These are phyloP conservation scores for Blastobotrys arbuscula DNA, from an alignment of 1,139 yeast genomes.

Conservation along the genomic window DNA sequence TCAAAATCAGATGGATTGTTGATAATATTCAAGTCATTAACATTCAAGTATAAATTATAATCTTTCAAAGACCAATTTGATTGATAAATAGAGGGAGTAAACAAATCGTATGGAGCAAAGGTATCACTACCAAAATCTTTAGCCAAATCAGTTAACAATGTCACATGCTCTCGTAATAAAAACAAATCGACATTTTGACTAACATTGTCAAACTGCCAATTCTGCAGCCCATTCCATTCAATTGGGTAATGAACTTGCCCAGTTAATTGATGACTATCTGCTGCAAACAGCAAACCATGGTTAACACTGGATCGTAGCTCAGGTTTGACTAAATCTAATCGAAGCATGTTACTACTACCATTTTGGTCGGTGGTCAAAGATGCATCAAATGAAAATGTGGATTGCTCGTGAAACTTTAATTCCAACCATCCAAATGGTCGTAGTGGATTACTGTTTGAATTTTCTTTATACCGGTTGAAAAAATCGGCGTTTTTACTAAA, in stretches of 20 bases:
- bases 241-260: slow-evolving; percentile 66
- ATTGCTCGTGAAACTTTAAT: slow-evolving; percentile 51
- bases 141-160: slow-evolving; percentile 65
- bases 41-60: slow-evolving; percentile 63
- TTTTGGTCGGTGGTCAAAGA: slow-evolving; percentile 49
- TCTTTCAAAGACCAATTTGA: slow-evolving; percentile 55
- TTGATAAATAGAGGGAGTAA: slow-evolving; percentile 62
- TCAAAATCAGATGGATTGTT: slow-evolving; percentile 80
- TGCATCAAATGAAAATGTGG: slow-evolving; percentile 44
- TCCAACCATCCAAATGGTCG: slow-evolving; percentile 93
- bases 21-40: slow-evolving; percentile 81
- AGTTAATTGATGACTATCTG: slow-evolving; percentile 51
- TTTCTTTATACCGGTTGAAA: slow-evolving; percentile 29
- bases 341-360: slow-evolving; percentile 57
- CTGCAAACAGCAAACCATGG: slow-evolving; percentile 70
- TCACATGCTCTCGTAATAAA: slow-evolving; percentile 76
- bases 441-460: slow-evolving; percentile 34
- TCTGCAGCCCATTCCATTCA: slow-evolving; percentile 72
- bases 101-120: slow-evolving; percentile 63
- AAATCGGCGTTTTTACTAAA: slow-evolving; percentile 61
- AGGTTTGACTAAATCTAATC: slow-evolving; percentile 47
- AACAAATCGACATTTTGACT: slow-evolving; percentile 55
- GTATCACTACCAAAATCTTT: slow-evolving; percentile 76
- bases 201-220: slow-evolving; percentile 56
- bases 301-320: slow-evolving; percentile 81